phyloP scores from a whole-genome alignment of 2,329 filamentous ascomycete genomes.

The Colletotrichum kahawae region DNA sequence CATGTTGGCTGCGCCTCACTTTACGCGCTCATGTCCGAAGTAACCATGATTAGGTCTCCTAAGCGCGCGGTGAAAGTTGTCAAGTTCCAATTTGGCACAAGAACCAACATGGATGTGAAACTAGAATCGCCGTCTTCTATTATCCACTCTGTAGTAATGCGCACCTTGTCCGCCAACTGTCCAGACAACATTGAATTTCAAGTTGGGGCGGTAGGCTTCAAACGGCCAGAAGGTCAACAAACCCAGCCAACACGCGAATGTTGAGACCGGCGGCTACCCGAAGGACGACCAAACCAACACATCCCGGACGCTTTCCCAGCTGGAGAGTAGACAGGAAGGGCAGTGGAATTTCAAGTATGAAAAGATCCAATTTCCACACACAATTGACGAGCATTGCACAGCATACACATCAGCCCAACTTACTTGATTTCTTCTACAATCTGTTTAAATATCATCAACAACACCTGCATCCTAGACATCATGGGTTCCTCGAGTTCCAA shows the following conservation, averaged over 20 bases:
- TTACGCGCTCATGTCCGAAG: not conserved
- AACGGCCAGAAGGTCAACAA: not conserved
- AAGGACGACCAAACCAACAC: not conserved
- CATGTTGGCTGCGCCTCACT: not conserved
- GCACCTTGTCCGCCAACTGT: not conserved
- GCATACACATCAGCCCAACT: not conserved
- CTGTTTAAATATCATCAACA: not conserved
- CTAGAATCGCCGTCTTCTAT: not conserved
- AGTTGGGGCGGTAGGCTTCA: not conserved
- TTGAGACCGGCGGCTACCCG: not conserved
- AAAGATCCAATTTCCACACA: not conserved
- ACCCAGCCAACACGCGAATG: not conserved
- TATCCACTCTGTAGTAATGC: not conserved
- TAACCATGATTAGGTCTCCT: not conserved
- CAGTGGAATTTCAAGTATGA: not conserved
- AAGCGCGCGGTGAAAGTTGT: not conserved
- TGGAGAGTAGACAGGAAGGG: not conserved
- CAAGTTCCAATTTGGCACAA: not conserved
- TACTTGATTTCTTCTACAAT: not conserved
- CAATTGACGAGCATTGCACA: not conserved
- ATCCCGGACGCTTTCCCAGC: not conserved
- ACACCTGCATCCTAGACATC: not conserved
- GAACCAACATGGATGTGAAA: not conserved
- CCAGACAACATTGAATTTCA: not conserved
- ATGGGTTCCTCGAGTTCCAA: not conserved